These are phyloP conservation scores for Ophiostoma triangulosporum DNA, from an alignment of 2,329 filamentous ascomycete genomes.

Conservation along the genomic window DNA sequence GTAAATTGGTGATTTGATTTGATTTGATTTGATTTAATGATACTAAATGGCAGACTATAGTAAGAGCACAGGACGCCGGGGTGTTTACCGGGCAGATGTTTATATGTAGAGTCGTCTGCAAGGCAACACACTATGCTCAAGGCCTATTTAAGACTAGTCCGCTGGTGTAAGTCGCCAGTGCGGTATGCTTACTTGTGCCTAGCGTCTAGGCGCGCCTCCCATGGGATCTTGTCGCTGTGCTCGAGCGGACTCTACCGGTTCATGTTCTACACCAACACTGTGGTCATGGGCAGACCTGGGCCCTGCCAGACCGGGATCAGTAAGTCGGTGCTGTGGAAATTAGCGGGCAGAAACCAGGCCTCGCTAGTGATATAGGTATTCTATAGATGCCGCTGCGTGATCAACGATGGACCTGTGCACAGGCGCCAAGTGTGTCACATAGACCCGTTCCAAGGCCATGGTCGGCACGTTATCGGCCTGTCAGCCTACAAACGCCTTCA, in stretches of 20 bases:
- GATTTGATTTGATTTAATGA: too few species aligned
- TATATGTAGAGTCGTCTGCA: too few species aligned
- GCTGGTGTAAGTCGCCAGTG: too few species aligned
- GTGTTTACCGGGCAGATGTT: too few species aligned
- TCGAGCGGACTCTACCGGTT: too few species aligned
- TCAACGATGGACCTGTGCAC: background rate
- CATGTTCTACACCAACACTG: background rate
- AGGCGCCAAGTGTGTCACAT: slow-evolving; percentile 1
- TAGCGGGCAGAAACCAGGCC: too few species aligned
- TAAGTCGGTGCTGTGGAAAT: background rate
- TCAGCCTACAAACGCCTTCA: background rate
- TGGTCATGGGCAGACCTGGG: background rate
- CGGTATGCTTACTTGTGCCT: too few species aligned
- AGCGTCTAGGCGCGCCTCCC: background rate
- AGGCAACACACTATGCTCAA: too few species aligned
- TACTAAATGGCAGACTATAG: too few species aligned
- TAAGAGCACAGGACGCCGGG: too few species aligned
- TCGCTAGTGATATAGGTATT: background rate
- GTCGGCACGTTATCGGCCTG: background rate
- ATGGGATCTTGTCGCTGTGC: background rate
- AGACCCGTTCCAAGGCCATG: background rate
- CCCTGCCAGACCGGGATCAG: slow-evolving; percentile 4
- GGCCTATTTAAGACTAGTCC: too few species aligned
- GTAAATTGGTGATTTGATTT: too few species aligned
- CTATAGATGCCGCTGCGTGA: background rate